These are phyloP conservation scores for Populus simonii DNA, from an alignment of 345 rosid species.

Conservation along the genomic window DNA sequence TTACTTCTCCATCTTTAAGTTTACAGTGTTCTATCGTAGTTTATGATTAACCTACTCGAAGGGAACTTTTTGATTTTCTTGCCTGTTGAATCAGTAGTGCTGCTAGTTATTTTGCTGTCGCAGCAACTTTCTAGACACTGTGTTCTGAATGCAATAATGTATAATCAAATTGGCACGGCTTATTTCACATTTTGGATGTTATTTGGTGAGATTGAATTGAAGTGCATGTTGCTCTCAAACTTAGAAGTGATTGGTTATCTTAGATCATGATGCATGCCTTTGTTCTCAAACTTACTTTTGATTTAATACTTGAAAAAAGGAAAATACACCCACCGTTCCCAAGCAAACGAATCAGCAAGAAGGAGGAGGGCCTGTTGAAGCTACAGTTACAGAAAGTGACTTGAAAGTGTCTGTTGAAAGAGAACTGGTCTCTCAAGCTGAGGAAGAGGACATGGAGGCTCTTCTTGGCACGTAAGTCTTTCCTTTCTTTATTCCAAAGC, in stretches of 20 bases:
- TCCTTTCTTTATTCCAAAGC: background rate
- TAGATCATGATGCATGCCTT: conserved; percentile 8
- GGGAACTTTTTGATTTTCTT: conserved; percentile 1
- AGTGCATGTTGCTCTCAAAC: background rate
- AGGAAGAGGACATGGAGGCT: conserved; percentile 99
- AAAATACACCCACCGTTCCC: conserved; percentile 40
- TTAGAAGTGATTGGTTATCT: background rate
- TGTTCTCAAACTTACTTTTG: conserved; percentile 4
- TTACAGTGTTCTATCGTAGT: background rate
- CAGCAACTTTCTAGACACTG: background rate
- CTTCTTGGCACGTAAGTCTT: conserved; percentile 84
- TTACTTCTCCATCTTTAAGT: conserved; percentile 11
- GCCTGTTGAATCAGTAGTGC: background rate
- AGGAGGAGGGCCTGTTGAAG: conserved; percentile 53
- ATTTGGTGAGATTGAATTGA: background rate
- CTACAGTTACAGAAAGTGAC: conserved; percentile 60
- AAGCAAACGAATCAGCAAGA: conserved; percentile 56
- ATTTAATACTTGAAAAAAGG: conserved; percentile 43
- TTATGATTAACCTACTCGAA: background rate
- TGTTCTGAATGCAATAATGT: background rate
- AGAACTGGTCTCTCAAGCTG: conserved; percentile 94
- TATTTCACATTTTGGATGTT: background rate
- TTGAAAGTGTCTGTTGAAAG: conserved; percentile 88
- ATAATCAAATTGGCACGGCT: background rate
- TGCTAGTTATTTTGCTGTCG: background rate